A percentile compares a stretch with the other conserved stretches of the same genome.
Evolutionary conservation across 805 yeast genomes (phyloP).

Genomic region (Lipomyces japonicus): DNA sequence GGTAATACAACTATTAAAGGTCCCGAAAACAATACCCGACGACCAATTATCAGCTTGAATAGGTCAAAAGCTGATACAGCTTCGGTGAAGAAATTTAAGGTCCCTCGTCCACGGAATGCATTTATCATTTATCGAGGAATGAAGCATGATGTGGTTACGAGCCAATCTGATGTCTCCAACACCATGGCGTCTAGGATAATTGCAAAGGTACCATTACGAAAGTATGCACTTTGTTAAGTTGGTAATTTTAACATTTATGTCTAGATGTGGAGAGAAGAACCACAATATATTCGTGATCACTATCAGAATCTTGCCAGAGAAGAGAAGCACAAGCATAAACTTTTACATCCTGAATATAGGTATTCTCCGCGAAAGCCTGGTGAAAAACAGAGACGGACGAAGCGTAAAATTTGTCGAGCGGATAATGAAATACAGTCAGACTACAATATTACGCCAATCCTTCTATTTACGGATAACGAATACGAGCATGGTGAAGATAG

Average conservation of each 20-base stretch:
- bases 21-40: no score
- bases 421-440: no score
- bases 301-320: conserved; percentile 9
- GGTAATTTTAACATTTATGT: background rate
- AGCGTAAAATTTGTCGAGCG: background rate
- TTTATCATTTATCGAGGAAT: conserved; percentile 17
- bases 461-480: no score
- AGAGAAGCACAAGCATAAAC: conserved; percentile 8
- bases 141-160: conserved; percentile 18
- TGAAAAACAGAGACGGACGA: conserved; percentile 5
- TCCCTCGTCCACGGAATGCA: conserved; percentile 22
- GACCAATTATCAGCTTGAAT: background rate
- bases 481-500: no score
- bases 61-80: background rate
- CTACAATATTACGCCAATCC: no score
- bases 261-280: conserved; percentile 21
- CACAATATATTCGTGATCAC: conserved; percentile 9
- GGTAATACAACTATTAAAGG: no score
- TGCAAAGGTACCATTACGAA: conserved; percentile 11
- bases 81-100: background rate
- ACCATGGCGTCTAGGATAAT: conserved; percentile 15
- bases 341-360: conserved; percentile 12
- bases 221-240: background rate
- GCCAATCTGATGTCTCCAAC: conserved; percentile 11
- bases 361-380: conserved; percentile 15